Evolutionary conservation across 208 protist genomes (phyloP).

Genomic region (Leptomonas seymouri): DNA sequence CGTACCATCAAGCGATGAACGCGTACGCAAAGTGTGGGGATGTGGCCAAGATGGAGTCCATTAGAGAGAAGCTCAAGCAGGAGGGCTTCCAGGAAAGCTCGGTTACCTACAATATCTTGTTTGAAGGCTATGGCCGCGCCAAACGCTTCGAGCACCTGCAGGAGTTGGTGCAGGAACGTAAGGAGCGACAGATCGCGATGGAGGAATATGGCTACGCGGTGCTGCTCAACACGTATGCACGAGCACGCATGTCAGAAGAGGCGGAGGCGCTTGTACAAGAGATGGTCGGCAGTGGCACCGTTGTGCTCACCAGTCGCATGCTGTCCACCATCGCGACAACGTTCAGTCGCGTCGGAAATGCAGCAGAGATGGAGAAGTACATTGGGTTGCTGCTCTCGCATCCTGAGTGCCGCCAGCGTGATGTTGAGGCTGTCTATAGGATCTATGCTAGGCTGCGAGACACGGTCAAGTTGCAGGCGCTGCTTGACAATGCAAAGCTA

Average conservation of each 20-base stretch:
- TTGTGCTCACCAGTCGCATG: conserved; percentile 74
- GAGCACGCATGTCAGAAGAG: conserved; percentile 75
- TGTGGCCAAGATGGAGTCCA: conserved; percentile 83
- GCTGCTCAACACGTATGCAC: conserved; percentile 83
- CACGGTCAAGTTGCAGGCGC: conserved; percentile 80
- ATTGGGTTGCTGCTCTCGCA: conserved; percentile 71
- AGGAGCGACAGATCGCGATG: conserved; percentile 73
- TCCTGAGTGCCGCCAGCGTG: conserved; percentile 69
- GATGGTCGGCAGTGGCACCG: conserved; percentile 60
- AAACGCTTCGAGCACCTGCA: conserved; percentile 85
- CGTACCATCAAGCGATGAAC: conserved; percentile 91
- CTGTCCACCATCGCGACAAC: conserved; percentile 73
- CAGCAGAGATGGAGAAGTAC: conserved; percentile 81
- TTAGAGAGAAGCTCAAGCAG: conserved; percentile 58
- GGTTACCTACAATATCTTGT: conserved; percentile 91
- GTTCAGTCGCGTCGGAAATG: conserved; percentile 75
- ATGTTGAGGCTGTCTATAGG: conserved; percentile 85
- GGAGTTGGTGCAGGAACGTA: conserved; percentile 82
- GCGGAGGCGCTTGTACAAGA: conserved; percentile 73
- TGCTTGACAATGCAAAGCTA: conserved; percentile 72
- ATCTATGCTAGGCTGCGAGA: conserved; percentile 86
- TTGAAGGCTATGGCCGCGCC: conserved; percentile 89
- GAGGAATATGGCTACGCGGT: conserved; percentile 89
- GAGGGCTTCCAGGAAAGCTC: conserved; percentile 82
- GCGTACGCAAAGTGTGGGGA: conserved; percentile 92